phyloP scores from a whole-genome alignment of 768 basidiomycete genomes.

The Tephrocybe sp. region DNA sequence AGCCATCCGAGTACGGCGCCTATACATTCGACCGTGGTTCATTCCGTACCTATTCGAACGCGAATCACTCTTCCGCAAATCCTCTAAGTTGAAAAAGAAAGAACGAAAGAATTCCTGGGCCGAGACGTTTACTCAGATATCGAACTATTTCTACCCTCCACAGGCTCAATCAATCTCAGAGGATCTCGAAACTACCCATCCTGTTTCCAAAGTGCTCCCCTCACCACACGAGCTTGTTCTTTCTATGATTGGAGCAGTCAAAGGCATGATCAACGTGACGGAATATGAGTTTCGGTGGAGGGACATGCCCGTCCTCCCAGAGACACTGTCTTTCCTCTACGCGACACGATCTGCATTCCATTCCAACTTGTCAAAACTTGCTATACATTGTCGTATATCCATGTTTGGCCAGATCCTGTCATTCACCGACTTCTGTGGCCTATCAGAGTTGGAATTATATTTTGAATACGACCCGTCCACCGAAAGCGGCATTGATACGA shows the following conservation, averaged over 20 bases:
- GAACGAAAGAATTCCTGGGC: background rate
- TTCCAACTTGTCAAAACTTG: conserved; percentile 31
- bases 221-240: conserved; percentile 24
- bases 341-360: conserved; percentile 27
- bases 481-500: background rate
- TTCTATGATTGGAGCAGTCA: conserved; percentile 31
- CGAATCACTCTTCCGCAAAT: conserved; percentile 12
- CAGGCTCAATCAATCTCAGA: background rate
- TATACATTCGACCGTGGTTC: conserved; percentile 41
- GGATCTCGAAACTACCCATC: background rate
- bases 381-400: conserved; percentile 30
- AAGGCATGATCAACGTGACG: conserved; percentile 32
- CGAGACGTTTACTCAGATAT: background rate
- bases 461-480: conserved; percentile 29
- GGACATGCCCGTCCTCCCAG: conserved; percentile 31
- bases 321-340: conserved; percentile 28
- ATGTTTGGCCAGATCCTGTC: conserved; percentile 30
- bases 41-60: conserved; percentile 32
- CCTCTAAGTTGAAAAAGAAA: background rate
- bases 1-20: conserved; percentile 30
- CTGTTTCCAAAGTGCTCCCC: conserved; percentile 3
- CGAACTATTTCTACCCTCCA: background rate
- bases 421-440: conserved; percentile 26
- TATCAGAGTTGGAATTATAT: conserved; percentile 33
- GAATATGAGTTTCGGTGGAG: conserved; percentile 38